Evolutionary conservation across 2,329 filamentous ascomycete genomes (phyloP), one percentile per base, ranked within the genome.

Genomic region (Fusarium nanum): DNA sequence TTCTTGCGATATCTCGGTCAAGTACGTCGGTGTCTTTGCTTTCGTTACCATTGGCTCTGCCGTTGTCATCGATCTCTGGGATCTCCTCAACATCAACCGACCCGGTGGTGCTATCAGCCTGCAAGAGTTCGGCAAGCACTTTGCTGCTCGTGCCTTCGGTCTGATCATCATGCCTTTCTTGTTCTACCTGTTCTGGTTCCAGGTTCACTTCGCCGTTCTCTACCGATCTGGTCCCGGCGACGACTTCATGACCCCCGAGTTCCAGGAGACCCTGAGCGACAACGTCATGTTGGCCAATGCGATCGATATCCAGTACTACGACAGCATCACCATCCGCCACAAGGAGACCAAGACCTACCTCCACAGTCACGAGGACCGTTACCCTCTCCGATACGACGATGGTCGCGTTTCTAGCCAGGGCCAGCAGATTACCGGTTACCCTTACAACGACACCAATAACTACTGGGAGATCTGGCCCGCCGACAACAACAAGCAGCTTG

Each of bases 101-200:
- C 90, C 88, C 58, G 90, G 91, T 64, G 95, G 95, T 50, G 87
- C 93, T n/a, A 86, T 99, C 75, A 91, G 85, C 74, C 85, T 99
- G 73, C 84, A 88, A 50, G 87, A 92, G 44, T 98, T 98, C 78
- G 88, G 86, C 71, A 95, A 97, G 83, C 96, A 99, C 82, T 97
- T 99, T 78, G 88, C 84, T 41, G 96, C 96, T 68, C 92, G 96
- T 55, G 88, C 91, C n/a, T 84, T 97, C 70, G 94, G 92, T 16
- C 85, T 99, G 59, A 93, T 98, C 74, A 79, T 97, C 72, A 88
- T 98, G 73, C 96, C 96, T 16, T 98, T 99, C 86, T 86, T 98
- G 77, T 97, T 99, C 82, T 99, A 99, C 82, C 88, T 99, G 48
- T 98, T 99, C 87, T 99, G 96, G 96, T 99, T 99, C 90, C 96